Evolutionary conservation across 2,329 filamentous ascomycete genomes (phyloP).

Genomic region (Emydomyces testavorans): DNA sequence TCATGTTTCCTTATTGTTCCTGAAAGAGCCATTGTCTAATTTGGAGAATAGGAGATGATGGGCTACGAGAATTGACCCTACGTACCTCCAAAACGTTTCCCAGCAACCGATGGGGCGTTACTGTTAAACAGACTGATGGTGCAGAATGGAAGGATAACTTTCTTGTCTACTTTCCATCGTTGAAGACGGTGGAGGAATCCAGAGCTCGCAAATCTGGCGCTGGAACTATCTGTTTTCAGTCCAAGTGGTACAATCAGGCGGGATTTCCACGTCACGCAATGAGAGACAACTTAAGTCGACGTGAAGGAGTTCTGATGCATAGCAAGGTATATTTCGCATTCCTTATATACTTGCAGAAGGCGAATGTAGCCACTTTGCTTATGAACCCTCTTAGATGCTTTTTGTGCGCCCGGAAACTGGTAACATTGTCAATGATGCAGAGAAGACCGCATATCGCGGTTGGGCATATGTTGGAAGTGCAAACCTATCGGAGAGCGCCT

Average conservation of each 20-base stretch:
- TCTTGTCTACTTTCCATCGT: constrained; percentile 70
- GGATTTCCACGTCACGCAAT: constrained; percentile 62
- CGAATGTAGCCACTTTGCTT: background rate
- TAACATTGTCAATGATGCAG: constrained; percentile 13
- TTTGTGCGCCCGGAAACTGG: constrained; percentile 24
- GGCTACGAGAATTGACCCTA: constrained; percentile 32
- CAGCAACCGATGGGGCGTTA: constrained; percentile 27
- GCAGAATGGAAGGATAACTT: constrained; percentile 43
- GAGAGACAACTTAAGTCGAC: constrained; percentile 61
- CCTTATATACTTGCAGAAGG: no score
- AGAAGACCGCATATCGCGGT: constrained; percentile 33
- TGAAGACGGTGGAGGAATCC: constrained; percentile 55
- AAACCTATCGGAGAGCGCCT: constrained; percentile 87
- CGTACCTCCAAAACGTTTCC: constrained; percentile 25
- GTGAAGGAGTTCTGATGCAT: constrained; percentile 69
- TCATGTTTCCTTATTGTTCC: constrained; percentile 10
- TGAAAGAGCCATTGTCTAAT: constrained; percentile 1
- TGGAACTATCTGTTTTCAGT: constrained; percentile 71
- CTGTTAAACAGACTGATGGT: constrained; percentile 25
- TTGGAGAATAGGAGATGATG: constrained; percentile 35
- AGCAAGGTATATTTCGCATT: constrained; percentile 51
- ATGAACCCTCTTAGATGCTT: constrained; percentile 22
- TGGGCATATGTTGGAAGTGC: constrained; percentile 87
- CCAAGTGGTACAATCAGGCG: constrained; percentile 57
- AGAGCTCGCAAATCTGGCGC: constrained; percentile 53